Conservation (phyloP, 495 filamentous ascomycete genomes). For the Penicillium ochrochloron region DNA sequence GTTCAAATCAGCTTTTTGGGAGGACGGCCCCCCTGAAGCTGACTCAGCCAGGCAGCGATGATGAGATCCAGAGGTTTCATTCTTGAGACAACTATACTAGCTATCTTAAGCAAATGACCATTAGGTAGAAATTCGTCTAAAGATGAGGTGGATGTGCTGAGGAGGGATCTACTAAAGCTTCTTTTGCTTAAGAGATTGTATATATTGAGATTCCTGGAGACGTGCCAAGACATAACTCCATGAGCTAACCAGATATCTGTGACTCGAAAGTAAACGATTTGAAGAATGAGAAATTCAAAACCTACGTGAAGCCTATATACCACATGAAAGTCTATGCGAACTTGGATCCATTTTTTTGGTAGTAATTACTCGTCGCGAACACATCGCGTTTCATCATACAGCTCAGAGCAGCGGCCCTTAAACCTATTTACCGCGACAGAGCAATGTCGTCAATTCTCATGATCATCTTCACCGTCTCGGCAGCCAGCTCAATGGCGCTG, state of each 20-base stretch:
- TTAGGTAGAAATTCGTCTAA: not conserved
- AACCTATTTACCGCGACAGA: conserved; percentile 57
- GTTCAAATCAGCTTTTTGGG: not conserved
- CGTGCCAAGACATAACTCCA: too few species aligned
- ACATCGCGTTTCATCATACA: conserved; percentile 40
- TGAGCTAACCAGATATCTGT: not conserved
- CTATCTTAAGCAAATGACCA: too few species aligned
- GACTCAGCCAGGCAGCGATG: conserved; percentile 3
- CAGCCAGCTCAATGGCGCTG: conserved; percentile 93
- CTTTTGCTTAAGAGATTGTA: too few species aligned
- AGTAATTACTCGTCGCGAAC: conserved; percentile 37
- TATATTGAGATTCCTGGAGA: too few species aligned
- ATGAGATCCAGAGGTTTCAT: not conserved
- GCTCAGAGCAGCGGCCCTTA: conserved; percentile 25
- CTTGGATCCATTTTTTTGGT: conserved; percentile 32
- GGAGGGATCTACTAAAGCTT: too few species aligned
- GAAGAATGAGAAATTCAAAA: not conserved
- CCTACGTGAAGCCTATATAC: not conserved
- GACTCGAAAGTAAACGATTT: not conserved
- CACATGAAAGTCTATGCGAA: conserved; percentile 26
- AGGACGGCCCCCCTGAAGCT: not conserved
- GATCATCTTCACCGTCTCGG: conserved; percentile 99
- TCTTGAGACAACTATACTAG: too few species aligned
- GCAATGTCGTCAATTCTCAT: conserved; percentile 96
- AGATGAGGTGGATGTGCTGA: not conserved